A percentile compares a stretch with the other conserved stretches of the same genome.
Evolutionary conservation across 805 yeast genomes (phyloP).

Genomic region (Saturnispora sanitii): DNA sequence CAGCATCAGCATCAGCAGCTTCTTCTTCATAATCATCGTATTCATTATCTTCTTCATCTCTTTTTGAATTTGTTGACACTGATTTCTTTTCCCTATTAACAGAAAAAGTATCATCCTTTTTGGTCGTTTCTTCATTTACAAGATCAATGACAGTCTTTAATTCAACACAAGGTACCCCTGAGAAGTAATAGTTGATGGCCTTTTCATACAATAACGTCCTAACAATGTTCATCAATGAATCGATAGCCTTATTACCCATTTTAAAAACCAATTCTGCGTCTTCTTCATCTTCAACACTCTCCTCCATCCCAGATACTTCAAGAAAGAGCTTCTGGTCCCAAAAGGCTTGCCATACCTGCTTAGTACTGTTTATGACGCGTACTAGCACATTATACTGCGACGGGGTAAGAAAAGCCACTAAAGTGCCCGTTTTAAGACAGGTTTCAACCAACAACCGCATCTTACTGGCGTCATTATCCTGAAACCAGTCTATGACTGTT

Average conservation of each 20-base stretch:
- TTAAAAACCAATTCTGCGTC: slow-evolving; percentile 31
- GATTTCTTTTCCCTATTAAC: background rate
- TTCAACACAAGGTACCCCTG: slow-evolving; percentile 6
- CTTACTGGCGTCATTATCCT: slow-evolving; percentile 9
- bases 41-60: slow-evolving; percentile 25
- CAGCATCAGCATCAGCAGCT: slow-evolving; percentile 6
- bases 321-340: slow-evolving; percentile 26
- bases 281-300: slow-evolving; percentile 17
- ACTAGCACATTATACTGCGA: slow-evolving; percentile 45
- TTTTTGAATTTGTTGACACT: slow-evolving; percentile 1
- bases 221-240: slow-evolving; percentile 37
- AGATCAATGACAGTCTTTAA: slow-evolving; percentile 14
- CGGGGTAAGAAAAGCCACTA: slow-evolving; percentile 42
- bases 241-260: slow-evolving; percentile 37
- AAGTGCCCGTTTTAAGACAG: slow-evolving; percentile 30
- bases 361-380: slow-evolving; percentile 30
- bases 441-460: slow-evolving; percentile 28
- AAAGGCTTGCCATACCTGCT: slow-evolving; percentile 35
- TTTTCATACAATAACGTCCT: slow-evolving; percentile 66
- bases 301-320: background rate
- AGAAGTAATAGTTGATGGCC: slow-evolving; percentile 38
- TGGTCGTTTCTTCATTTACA: background rate
- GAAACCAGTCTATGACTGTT: slow-evolving; percentile 12
- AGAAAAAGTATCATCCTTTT: background rate
- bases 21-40: slow-evolving; percentile 27